These are phyloP conservation scores for Russula compacta DNA, from an alignment of 768 basidiomycete species.

Conservation along the genomic window DNA sequence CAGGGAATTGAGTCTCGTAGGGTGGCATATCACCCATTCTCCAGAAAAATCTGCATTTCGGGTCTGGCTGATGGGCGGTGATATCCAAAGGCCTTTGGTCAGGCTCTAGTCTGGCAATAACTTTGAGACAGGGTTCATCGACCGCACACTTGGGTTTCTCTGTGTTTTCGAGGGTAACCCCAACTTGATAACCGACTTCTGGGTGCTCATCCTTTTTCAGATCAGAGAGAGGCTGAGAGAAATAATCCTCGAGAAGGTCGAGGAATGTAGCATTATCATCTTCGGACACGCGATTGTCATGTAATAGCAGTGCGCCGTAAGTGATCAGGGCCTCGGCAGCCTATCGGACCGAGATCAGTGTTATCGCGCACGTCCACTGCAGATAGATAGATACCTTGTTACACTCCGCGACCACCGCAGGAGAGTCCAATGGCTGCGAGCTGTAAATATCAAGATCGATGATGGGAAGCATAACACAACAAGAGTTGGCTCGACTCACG, in stretches of 20 bases:
- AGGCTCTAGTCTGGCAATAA: conserved; percentile 71
- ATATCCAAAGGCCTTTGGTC: conserved; percentile 82
- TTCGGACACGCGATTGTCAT: conserved; percentile 77
- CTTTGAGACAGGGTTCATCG: conserved; percentile 68
- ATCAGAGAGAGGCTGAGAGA: conserved; percentile 53
- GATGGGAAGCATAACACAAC: conserved; percentile 45
- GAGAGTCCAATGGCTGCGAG: conserved; percentile 35
- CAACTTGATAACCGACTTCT: conserved; percentile 84
- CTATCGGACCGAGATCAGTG: conserved; percentile 29
- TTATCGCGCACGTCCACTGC: background rate
- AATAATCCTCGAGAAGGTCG: conserved; percentile 91
- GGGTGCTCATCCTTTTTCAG: conserved; percentile 75
- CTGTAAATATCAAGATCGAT: conserved; percentile 72
- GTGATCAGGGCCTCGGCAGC: conserved; percentile 73
- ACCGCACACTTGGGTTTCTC: conserved; percentile 85
- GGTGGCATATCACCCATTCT: conserved; percentile 69
- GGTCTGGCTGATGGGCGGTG: conserved; percentile 71
- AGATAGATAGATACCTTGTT: conserved; percentile 38
- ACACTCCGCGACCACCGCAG: conserved; percentile 49
- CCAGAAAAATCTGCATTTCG: conserved; percentile 94
- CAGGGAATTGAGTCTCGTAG: conserved; percentile 70
- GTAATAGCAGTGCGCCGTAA: conserved; percentile 81
- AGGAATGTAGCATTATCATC: conserved; percentile 76
- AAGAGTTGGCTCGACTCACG: too few relatives aligned
- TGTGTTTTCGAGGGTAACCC: conserved; percentile 93